phyloP scores from a whole-genome alignment of 108 stramenopile genomes.

The Schizochytrium sp. region DNA sequence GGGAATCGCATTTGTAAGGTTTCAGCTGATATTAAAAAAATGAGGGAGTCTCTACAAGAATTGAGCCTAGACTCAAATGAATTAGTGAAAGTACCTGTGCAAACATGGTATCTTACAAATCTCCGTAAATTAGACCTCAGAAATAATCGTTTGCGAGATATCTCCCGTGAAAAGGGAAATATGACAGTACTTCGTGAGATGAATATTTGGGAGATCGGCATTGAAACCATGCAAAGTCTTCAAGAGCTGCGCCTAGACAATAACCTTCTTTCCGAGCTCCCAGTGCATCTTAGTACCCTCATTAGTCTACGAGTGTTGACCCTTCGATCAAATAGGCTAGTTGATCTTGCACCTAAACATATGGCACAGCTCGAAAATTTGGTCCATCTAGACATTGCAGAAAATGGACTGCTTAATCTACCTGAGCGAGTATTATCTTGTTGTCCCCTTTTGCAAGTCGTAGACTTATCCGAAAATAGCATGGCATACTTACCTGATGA shows the following conservation, averaged over 20 bases:
- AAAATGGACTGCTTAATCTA: background rate
- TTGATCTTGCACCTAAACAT: background rate
- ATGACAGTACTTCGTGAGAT: slow-evolving; percentile 41
- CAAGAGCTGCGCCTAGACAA: slow-evolving; percentile 19
- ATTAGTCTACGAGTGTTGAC: background rate
- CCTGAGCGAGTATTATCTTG: background rate
- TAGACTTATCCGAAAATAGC: background rate
- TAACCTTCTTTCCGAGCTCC: slow-evolving; percentile 25
- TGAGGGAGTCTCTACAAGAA: background rate
- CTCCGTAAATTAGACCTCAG: slow-evolving; percentile 3
- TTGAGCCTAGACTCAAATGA: slow-evolving; percentile 7
- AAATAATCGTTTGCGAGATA: slow-evolving; percentile 8
- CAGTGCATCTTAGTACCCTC: background rate
- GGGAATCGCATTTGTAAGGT: background rate
- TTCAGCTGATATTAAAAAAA: background rate
- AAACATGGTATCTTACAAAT: slow-evolving; percentile 3
- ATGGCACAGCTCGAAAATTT: background rate
- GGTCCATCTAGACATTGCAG: background rate
- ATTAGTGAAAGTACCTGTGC: background rate
- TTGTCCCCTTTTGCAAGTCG: background rate
- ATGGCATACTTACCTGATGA: background rate
- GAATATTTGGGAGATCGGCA: slow-evolving; percentile 55
- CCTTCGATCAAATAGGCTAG: background rate
- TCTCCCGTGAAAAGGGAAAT: slow-evolving; percentile 37
- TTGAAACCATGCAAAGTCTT: slow-evolving; percentile 21